These are phyloP conservation scores for Cladosporium oxysporum DNA, from an alignment of 2,329 filamentous ascomycete genomes.

Conservation along the genomic window DNA sequence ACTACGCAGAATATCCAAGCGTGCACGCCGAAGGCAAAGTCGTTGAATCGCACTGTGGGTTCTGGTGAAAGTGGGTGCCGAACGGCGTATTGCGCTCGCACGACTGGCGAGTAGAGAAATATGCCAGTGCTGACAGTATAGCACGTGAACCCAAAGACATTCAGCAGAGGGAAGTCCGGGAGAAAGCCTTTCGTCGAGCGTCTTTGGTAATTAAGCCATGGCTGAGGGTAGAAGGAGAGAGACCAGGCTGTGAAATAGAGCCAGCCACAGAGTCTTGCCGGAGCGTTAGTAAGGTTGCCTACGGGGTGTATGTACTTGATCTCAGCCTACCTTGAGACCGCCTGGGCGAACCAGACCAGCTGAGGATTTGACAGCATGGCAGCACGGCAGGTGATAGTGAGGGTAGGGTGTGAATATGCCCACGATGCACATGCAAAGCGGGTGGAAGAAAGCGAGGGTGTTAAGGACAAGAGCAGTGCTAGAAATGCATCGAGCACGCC, in stretches of 20 bases:
- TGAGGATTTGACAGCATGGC: background rate
- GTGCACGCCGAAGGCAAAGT: conserved; percentile 84
- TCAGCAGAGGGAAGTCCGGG: conserved; percentile 82
- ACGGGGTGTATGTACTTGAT: background rate
- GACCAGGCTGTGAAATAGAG: conserved; percentile 58
- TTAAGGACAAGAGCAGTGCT: background rate
- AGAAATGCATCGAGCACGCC: background rate
- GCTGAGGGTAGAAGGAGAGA: conserved; percentile 89
- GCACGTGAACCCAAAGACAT: conserved; percentile 68
- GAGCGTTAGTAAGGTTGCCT: background rate
- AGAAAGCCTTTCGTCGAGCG: conserved; percentile 80
- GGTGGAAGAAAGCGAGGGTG: no score
- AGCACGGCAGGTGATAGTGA: background rate
- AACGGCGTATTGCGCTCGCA: conserved; percentile 79
- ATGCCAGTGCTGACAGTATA: conserved; percentile 71
- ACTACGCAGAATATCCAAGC: conserved; percentile 71
- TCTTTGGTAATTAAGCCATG: conserved; percentile 74
- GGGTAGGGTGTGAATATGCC: no score
- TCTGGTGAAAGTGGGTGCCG: conserved; percentile 72
- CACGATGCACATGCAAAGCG: no score
- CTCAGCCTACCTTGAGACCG: conserved; percentile 11
- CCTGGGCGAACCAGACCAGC: conserved; percentile 13
- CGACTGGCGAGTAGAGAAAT: conserved; percentile 76
- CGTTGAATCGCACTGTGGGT: conserved; percentile 86
- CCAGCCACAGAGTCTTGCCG: conserved; percentile 34